A percentile compares a stretch with the other conserved stretches of the same genome.
Conservation (phyloP, 2,329 filamentous ascomycete species). For the Aureobasidium sp. region DNA sequence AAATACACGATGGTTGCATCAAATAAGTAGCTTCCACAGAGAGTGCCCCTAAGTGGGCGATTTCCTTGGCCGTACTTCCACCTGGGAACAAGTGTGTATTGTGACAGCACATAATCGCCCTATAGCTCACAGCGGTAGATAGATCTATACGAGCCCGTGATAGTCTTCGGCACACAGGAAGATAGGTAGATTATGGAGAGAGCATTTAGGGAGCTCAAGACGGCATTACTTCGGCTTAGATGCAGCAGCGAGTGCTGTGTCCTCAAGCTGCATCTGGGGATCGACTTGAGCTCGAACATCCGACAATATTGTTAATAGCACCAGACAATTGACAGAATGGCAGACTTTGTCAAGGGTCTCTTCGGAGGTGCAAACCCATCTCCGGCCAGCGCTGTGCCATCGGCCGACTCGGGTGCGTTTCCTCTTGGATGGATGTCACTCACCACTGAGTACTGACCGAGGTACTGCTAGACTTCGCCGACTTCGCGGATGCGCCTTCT, state of each 20-base stretch:
- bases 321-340: conserved; percentile 29
- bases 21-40: too few relatives aligned
- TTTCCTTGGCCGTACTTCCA: too few relatives aligned
- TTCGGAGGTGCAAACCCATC: conserved; percentile 61
- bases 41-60: too few relatives aligned
- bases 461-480: conserved; percentile 69
- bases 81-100: too few relatives aligned
- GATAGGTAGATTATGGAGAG: too few relatives aligned
- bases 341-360: conserved; percentile 57
- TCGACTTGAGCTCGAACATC: background rate
- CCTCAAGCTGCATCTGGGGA: conserved; percentile 6
- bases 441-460: conserved; percentile 4
- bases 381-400: conserved; percentile 35
- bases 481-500: conserved; percentile 75
- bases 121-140: too few relatives aligned
- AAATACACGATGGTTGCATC: too few relatives aligned
- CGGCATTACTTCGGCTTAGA: background rate
- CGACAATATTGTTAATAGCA: background rate
- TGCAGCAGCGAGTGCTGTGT: background rate
- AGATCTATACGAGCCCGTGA: too few relatives aligned
- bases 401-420: conserved; percentile 58
- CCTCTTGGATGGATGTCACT: conserved; percentile 14
- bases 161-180: too few relatives aligned
- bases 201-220: background rate
- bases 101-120: too few relatives aligned